phyloP scores from a whole-genome alignment of 257 asterid genomes.

The Salvia rosmarinus region DNA sequence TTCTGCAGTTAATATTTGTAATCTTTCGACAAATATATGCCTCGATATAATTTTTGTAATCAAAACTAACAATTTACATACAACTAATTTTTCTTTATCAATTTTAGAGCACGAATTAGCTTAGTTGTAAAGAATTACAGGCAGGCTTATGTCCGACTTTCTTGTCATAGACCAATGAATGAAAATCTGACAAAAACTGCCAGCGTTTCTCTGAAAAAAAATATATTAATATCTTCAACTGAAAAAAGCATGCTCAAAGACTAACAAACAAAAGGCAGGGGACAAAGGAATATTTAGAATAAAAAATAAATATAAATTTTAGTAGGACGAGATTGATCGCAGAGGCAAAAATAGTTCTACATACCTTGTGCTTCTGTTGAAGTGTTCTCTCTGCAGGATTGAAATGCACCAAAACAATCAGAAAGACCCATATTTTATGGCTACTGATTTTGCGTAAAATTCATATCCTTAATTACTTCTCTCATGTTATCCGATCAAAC shows the following conservation, averaged over 20 bases:
- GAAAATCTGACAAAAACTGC: no score
- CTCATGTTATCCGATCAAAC: slow-evolving; percentile 27
- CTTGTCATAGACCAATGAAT: background rate
- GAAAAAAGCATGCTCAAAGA: background rate
- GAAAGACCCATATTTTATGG: slow-evolving; percentile 47
- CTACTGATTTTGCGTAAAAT: slow-evolving; percentile 25
- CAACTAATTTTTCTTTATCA: no score
- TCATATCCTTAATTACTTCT: slow-evolving; percentile 32
- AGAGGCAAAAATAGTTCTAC: background rate
- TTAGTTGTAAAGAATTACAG: background rate
- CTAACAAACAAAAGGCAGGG: no score
- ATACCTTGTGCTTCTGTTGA: slow-evolving; percentile 48
- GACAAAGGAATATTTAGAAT: background rate
- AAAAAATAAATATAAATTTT: background rate
- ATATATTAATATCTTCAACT: background rate
- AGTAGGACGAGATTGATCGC: background rate
- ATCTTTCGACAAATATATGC: background rate
- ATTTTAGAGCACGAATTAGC: no score
- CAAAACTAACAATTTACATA: no score
- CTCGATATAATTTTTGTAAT: background rate
- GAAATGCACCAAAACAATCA: slow-evolving; percentile 61
- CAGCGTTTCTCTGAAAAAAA: background rate
- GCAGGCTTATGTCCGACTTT: background rate
- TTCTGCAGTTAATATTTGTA: background rate
- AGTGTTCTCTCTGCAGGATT: slow-evolving; percentile 43